These are phyloP conservation scores for Adansonia grandidieri DNA, from an alignment of 441 rosid species.

Conservation along the genomic window DNA sequence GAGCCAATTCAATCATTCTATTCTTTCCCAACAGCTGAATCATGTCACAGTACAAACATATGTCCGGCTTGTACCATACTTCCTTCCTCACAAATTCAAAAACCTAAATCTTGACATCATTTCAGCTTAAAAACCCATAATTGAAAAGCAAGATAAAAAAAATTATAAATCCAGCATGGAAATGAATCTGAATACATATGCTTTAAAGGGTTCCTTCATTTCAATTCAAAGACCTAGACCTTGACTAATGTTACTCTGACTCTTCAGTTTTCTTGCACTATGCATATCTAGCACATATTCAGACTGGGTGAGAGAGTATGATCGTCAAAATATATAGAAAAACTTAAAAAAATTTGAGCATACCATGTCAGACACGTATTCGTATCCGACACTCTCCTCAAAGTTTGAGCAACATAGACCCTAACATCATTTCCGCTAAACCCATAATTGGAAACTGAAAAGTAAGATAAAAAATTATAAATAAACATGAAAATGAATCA, in stretches of 20 bases:
- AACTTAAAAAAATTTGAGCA: too few relatives aligned
- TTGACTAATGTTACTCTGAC: too few relatives aligned
- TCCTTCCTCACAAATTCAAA: slow-evolving; percentile 52
- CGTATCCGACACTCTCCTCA: too few relatives aligned
- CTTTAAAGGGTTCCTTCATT: slow-evolving; percentile 41
- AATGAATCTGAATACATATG: neutral
- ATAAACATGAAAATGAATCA: neutral
- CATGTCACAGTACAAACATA: slow-evolving; percentile 46
- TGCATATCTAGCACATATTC: too few relatives aligned
- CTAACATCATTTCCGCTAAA: neutral
- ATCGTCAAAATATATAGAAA: too few relatives aligned
- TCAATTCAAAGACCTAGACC: slow-evolving; percentile 24
- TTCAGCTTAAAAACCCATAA: slow-evolving; percentile 35
- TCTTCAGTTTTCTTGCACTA: too few relatives aligned
- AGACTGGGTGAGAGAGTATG: too few relatives aligned
- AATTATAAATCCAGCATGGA: neutral
- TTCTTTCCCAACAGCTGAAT: slow-evolving; percentile 54
- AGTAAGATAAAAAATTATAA: neutral
- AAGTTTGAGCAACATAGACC: too few relatives aligned
- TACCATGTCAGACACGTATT: too few relatives aligned
- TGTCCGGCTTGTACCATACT: slow-evolving; percentile 56
- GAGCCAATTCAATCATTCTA: slow-evolving; percentile 48
- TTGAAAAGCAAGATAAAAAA: slow-evolving; percentile 16
- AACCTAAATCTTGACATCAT: slow-evolving; percentile 47
- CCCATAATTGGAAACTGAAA: neutral